Base-by-base conservation (phyloP, 192 early-diverging fungal genomes). In the Coemansia sp. region DNA sequence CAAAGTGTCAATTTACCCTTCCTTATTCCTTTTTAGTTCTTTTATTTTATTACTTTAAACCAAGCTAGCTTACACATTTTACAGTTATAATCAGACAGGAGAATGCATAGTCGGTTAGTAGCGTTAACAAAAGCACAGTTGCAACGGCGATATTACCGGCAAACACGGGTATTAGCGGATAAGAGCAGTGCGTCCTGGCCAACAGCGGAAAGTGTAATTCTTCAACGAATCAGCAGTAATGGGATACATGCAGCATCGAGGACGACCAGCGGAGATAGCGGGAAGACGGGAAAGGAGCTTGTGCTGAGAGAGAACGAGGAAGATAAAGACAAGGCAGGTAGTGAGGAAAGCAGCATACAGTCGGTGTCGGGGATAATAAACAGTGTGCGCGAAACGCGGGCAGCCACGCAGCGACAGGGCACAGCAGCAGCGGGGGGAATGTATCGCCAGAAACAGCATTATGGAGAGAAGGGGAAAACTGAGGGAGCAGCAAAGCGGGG, bases 161-260 rank as follows among this genome's bases (percentile, higher is more conserved):
- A 6, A 5, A 47, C 44, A 25, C 2, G 10, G 22, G 3, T 47
- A 10, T 47, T 19, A 15, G 17, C 17, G 27, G 50, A 63, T 27
- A 42, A 44, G 25, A 30, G 53, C 41, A 63, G 28, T 20, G 45
- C 61, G 1, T 31, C 45, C 13, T 70, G 76, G 64, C 70, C 70
- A n/a, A 79, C 76, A 7, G 76, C 76, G 4, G 76, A 79, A 34
- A 79, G 70, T 45, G 64, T 79, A 20, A 79, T 79, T 54, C 54
- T 79, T n/a, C 70, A 79, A 44, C 65, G 76, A 11, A 66, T 79
- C 38, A 79, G 70, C 40, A 73, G 76, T 52, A 50, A 67, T 19
- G 33, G 59, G 0, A 59, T 29, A 5, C 66, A 70, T 29, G 57
- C 70, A 0, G 57, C 28, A 3, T 13, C 44, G 19, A 19, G 0